Evolutionary conservation across 2,329 filamentous ascomycete genomes (phyloP).

Genomic region (Dothidotthia symphoricarpi): DNA sequence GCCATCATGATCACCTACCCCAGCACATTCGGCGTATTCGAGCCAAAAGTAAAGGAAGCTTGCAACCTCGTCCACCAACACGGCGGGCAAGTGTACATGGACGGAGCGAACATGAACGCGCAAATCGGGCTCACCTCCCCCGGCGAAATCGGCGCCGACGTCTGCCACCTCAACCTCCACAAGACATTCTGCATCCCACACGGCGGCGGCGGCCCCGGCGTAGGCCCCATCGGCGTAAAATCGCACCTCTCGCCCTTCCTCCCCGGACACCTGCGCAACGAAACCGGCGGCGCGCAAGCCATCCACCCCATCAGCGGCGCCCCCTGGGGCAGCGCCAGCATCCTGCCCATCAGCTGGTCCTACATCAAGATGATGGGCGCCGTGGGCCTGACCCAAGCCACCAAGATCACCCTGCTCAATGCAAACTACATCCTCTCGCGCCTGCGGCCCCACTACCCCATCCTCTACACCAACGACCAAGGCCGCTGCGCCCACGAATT

Average conservation of each 20-base stretch:
- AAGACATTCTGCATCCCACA: constrained; percentile 99
- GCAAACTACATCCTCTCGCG: constrained; percentile 94
- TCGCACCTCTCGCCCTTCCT: constrained; percentile 74
- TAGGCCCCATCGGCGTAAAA: constrained; percentile 91
- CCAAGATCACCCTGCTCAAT: constrained; percentile 89
- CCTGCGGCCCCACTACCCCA: constrained; percentile 80
- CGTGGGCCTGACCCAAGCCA: constrained; percentile 80
- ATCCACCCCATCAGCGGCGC: constrained; percentile 77
- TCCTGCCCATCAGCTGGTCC: constrained; percentile 90
- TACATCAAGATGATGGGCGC: constrained; percentile 94
- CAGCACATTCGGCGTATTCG: constrained; percentile 91
- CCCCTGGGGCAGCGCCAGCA: constrained; percentile 83
- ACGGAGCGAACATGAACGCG: constrained; percentile 97
- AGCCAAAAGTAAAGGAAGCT: constrained; percentile 81
- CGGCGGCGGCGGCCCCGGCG: constrained; percentile 88
- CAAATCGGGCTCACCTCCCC: constrained; percentile 95
- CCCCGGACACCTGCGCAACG: constrained; percentile 65
- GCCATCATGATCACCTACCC: constrained; percentile 98
- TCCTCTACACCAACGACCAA: constrained; percentile 89
- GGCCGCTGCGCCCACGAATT: constrained; percentile 95
- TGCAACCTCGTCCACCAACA: constrained; percentile 82
- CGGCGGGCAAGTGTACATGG: constrained; percentile 97
- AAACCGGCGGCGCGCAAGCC: constrained; percentile 55
- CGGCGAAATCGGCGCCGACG: constrained; percentile 91
- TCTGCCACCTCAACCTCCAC: constrained; percentile 95